Conservation (phyloP, 495 filamentous ascomycete species). For the Trichoderma reesei region DNA sequence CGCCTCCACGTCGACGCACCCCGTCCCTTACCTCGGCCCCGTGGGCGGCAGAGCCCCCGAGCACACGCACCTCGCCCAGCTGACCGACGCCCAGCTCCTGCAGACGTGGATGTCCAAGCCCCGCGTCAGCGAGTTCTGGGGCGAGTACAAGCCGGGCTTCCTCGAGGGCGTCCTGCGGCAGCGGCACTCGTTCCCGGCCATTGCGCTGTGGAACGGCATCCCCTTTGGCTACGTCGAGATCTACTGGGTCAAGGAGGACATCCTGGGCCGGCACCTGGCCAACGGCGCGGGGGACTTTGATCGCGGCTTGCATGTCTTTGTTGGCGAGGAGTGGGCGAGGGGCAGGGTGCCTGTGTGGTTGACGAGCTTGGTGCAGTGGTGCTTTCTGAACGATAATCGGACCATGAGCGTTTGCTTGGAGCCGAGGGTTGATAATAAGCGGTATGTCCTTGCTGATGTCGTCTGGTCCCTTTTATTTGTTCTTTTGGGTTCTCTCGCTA, state of each 20-base stretch:
- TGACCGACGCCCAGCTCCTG: conserved; percentile 64
- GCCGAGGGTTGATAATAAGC: conserved; percentile 83
- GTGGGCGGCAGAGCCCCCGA: conserved; percentile 28
- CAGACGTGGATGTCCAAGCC: conserved; percentile 86
- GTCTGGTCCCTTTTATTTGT: conserved; percentile 21
- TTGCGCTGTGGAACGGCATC: conserved; percentile 88
- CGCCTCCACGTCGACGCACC: conserved; percentile 48
- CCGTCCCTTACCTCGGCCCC: conserved; percentile 46
- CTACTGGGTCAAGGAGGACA: conserved; percentile 97
- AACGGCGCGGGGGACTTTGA: conserved; percentile 65
- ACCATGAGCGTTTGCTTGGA: conserved; percentile 78
- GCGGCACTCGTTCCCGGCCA: conserved; percentile 76
- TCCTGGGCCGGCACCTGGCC: conserved; percentile 54
- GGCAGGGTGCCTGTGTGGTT: conserved; percentile 76
- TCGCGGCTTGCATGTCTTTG: conserved; percentile 74
- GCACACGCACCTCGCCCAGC: conserved; percentile 22
- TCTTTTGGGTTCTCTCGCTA: background rate
- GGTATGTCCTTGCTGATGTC: conserved; percentile 36
- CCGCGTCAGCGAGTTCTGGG: conserved; percentile 77
- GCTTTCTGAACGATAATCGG: conserved; percentile 67
- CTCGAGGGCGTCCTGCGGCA: conserved; percentile 52
- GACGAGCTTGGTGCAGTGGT: conserved; percentile 74
- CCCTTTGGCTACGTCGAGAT: conserved; percentile 98
- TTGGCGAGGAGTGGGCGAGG: conserved; percentile 88
- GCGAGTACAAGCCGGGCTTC: conserved; percentile 57